Conservation (phyloP, 768 basidiomycete genomes). For the Mycena metata region DNA sequence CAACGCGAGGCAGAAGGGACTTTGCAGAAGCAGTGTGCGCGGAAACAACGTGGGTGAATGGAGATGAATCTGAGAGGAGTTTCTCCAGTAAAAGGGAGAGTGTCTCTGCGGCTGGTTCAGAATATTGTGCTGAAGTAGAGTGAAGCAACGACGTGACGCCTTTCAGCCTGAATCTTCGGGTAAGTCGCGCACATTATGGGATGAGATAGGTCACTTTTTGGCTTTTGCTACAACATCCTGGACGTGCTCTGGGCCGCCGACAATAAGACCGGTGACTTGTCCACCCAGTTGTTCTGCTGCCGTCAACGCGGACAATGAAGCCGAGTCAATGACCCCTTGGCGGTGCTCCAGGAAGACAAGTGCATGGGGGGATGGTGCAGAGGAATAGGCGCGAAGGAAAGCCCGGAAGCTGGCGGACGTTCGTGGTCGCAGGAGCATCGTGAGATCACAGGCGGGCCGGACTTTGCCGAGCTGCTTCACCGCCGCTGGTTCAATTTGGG, state of each 20-base stretch:
- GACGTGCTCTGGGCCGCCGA: conserved; percentile 79
- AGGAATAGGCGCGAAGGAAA: conserved; percentile 67
- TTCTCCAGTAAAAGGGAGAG: conserved; percentile 87
- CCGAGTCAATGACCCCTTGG: conserved; percentile 83
- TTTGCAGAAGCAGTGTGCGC: conserved; percentile 94
- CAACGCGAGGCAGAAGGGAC: conserved; percentile 92
- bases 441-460: no score
- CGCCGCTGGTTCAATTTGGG: no score
- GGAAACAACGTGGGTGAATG: conserved; percentile 92
- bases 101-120: conserved; percentile 78
- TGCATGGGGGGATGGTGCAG: conserved; percentile 74
- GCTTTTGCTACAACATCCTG: conserved; percentile 76
- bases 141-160: conserved; percentile 78
- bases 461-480: no score
- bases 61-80: conserved; percentile 70
- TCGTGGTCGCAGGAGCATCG: conserved; percentile 34
- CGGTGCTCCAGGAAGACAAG: conserved; percentile 94
- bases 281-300: conserved; percentile 91
- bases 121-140: conserved; percentile 78
- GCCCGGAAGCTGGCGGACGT: conserved; percentile 35
- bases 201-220: conserved; percentile 72
- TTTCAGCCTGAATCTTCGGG: conserved; percentile 63
- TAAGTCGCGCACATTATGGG: conserved; percentile 26
- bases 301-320: conserved; percentile 90
- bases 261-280: conserved; percentile 82